A percentile compares a stretch with the other conserved stretches of the same genome.
phyloP scores from a whole-genome alignment of 2,329 filamentous ascomycete species.

The Verticillium longisporum region DNA sequence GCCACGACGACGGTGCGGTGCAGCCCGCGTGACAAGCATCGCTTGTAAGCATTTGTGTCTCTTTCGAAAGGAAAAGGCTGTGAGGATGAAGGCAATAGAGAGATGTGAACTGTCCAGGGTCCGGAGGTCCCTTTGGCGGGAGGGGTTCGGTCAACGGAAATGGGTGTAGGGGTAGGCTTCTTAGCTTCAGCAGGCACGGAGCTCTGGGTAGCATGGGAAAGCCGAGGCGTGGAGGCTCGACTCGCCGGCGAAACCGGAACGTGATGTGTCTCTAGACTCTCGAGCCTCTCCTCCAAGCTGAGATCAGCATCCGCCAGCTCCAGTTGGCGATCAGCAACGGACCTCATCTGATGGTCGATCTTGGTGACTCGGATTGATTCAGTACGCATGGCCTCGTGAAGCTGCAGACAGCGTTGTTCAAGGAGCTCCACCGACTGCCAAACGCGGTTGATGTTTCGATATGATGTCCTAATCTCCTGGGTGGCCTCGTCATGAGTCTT shows the following conservation, averaged over 20 bases:
- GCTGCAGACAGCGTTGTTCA: conserved; percentile 26
- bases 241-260: background rate
- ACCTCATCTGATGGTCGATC: conserved; percentile 34
- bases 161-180: background rate
- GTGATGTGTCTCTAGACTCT: conserved; percentile 33
- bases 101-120: conserved; percentile 54
- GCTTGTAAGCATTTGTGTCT: conserved; percentile 54
- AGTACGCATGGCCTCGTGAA: conserved; percentile 28
- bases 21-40: conserved; percentile 52
- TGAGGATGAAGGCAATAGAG: conserved; percentile 45
- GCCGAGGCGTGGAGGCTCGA: background rate
- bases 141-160: background rate
- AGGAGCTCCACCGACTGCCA: conserved; percentile 45
- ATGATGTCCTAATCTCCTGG: conserved; percentile 46
- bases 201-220: background rate
- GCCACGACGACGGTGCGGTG: conserved; percentile 50
- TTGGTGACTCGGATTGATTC: conserved; percentile 33
- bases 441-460: conserved; percentile 45
- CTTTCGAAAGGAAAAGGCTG: conserved; percentile 56
- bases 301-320: conserved; percentile 44
- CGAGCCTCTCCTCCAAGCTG: conserved; percentile 47
- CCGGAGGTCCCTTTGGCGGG: conserved; percentile 9
- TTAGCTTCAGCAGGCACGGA: background rate
- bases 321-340: conserved; percentile 39
- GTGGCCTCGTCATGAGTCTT: conserved; percentile 42